Evolutionary conservation across 2,329 filamentous ascomycete species (phyloP).

Genomic region (Gnomoniopsis sp.): DNA sequence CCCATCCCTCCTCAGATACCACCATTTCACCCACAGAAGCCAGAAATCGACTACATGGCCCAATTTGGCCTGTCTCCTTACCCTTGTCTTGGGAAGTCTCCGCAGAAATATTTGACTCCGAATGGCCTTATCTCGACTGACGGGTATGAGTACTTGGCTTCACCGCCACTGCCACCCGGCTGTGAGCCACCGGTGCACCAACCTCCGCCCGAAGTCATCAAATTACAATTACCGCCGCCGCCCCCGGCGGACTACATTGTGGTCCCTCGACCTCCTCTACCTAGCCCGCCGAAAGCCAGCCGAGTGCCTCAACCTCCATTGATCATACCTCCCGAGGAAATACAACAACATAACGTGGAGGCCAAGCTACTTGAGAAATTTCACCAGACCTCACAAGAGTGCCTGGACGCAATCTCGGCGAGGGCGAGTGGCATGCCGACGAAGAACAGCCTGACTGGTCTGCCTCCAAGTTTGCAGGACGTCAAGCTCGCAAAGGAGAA

Average conservation of each 20-base stretch:
- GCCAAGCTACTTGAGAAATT: not conserved
- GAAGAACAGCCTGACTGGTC: slow-evolving; percentile 5
- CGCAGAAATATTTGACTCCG: slow-evolving; percentile 2
- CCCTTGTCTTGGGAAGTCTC: not conserved
- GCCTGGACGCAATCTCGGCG: slow-evolving; percentile 5
- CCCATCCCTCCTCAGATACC: not conserved
- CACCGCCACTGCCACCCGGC: not conserved
- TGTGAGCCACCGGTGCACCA: not conserved
- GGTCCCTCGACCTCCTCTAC: not conserved
- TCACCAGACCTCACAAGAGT: slow-evolving; percentile 3
- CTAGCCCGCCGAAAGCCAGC: not conserved
- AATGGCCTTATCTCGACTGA: slow-evolving; percentile 1
- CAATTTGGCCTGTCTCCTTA: slow-evolving; percentile 6
- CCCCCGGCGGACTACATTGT: not conserved
- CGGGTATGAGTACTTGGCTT: slow-evolving; percentile 10
- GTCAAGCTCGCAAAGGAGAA: slow-evolving; percentile 3
- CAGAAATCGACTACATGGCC: slow-evolving; percentile 8
- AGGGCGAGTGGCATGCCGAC: not conserved
- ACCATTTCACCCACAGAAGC: not conserved
- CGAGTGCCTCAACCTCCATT: slow-evolving; percentile 1
- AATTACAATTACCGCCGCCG: not conserved
- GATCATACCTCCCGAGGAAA: slow-evolving; percentile 5
- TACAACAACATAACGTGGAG: not conserved
- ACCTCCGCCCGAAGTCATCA: not conserved
- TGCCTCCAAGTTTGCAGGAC: slow-evolving; percentile 13